phyloP scores from a whole-genome alignment of 164 flowering plant genomes.

The Vitis cinerea region DNA sequence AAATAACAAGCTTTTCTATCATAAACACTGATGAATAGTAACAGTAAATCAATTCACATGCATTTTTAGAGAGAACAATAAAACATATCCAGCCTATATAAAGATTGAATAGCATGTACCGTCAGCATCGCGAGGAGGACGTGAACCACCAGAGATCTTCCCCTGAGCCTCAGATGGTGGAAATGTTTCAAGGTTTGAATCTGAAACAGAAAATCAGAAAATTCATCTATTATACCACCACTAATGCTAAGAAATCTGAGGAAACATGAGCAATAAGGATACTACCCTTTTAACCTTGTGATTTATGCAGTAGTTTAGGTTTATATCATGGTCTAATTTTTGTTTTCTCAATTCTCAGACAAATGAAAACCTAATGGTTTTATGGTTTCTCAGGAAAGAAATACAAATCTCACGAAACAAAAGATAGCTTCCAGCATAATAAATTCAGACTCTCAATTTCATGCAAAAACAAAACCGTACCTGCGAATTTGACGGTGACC shows the following conservation, averaged over 20 bases:
- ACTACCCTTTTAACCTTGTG: no score
- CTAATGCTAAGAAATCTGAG: background rate
- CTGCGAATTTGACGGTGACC: slow-evolving; percentile 66
- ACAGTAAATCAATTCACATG: background rate
- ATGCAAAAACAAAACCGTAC: slow-evolving; percentile 16
- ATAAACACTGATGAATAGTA: no score
- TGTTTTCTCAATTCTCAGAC: no score
- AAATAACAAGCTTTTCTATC: no score
- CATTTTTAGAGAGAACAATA: background rate
- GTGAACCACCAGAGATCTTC: slow-evolving; percentile 67
- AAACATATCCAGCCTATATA: background rate
- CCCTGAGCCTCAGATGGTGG: slow-evolving; percentile 78
- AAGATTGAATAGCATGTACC: slow-evolving; percentile 39
- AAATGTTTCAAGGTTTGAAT: slow-evolving; percentile 78
- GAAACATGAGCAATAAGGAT: background rate
- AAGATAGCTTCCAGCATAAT: background rate
- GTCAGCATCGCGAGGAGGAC: slow-evolving; percentile 94
- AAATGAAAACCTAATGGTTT: no score
- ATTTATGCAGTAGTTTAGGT: no score
- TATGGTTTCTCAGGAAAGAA: background rate
- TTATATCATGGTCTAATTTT: no score
- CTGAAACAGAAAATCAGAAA: slow-evolving; percentile 32
- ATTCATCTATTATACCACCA: background rate
- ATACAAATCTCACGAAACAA: background rate
- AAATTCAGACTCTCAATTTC: no score